A percentile compares a stretch with the other conserved stretches of the same genome.
Evolutionary conservation across 306 rosid species (phyloP).

Genomic region (Senna tora): DNA sequence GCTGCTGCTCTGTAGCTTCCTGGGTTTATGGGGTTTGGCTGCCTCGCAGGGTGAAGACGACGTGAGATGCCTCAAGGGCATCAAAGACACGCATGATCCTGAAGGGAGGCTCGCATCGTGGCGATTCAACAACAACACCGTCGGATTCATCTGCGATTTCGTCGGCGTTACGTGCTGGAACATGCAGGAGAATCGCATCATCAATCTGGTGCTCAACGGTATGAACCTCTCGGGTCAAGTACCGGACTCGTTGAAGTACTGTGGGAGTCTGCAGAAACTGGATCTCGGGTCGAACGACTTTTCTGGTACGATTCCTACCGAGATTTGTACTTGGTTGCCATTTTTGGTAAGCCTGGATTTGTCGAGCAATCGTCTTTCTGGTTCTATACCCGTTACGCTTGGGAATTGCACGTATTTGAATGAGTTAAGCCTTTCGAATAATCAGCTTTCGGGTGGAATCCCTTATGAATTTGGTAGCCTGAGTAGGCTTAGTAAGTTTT

Average conservation of each 20-base stretch:
- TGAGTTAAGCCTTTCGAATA: conserved; percentile 48
- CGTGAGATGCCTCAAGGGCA: conserved; percentile 61
- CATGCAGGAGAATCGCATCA: conserved; percentile 64
- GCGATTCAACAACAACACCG: conserved; percentile 69
- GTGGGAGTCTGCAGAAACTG: conserved; percentile 61
- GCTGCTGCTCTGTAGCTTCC: neutral
- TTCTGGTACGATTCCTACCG: conserved; percentile 55
- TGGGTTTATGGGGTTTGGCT: conserved; percentile 26
- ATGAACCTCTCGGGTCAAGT: conserved; percentile 62
- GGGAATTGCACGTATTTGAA: conserved; percentile 68
- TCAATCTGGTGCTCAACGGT: conserved; percentile 48
- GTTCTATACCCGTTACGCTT: conserved; percentile 57
- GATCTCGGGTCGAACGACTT: conserved; percentile 67
- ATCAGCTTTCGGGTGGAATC: conserved; percentile 62
- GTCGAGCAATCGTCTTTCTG: conserved; percentile 56
- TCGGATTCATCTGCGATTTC: conserved; percentile 65
- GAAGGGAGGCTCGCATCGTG: conserved; percentile 39
- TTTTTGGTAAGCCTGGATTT: conserved; percentile 65
- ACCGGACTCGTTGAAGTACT: conserved; percentile 61
- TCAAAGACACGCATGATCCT: conserved; percentile 46
- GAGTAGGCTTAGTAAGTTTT: conserved; percentile 59
- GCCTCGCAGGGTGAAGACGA: conserved; percentile 56
- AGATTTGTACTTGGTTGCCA: conserved; percentile 71
- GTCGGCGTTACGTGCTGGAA: conserved; percentile 81
- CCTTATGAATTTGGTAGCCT: conserved; percentile 64